Conservation (phyloP, 176 grass and related monocot genomes). For the Cymbopogon citratus region DNA sequence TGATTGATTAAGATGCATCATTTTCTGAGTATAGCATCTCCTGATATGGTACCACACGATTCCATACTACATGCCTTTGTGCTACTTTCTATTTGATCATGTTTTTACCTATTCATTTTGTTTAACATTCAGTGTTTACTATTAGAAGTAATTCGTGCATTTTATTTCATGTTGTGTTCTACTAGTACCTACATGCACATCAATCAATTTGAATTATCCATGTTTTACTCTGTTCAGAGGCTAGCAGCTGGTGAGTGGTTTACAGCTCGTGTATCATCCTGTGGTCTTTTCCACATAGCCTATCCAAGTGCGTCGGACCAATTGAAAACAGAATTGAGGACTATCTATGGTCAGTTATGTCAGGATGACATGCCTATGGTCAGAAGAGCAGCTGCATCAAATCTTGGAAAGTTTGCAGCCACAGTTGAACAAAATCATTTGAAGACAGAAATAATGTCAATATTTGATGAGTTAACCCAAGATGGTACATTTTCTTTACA, state of each 20-base stretch:
- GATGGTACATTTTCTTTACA: constrained; percentile 44
- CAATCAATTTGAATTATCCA: background rate
- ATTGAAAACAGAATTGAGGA: constrained; percentile 72
- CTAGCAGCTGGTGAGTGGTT: constrained; percentile 90
- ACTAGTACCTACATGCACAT: background rate
- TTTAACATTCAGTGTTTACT: background rate
- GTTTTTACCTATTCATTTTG: background rate
- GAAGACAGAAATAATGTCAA: constrained; percentile 84
- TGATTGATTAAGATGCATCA: background rate
- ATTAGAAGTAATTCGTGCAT: background rate
- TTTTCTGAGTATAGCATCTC: background rate
- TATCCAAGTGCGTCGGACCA: constrained; percentile 73
- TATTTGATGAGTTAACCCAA: constrained; percentile 86
- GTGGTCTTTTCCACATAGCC: constrained; percentile 83
- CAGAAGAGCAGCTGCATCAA: constrained; percentile 83
- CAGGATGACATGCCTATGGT: constrained; percentile 99
- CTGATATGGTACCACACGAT: background rate
- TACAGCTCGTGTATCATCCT: constrained; percentile 78
- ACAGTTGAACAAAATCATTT: constrained; percentile 72
- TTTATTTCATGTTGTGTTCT: background rate
- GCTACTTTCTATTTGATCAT: background rate
- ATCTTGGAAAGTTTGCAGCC: constrained; percentile 88
- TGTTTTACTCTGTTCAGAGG: constrained; percentile 47
- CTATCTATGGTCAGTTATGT: constrained; percentile 73
- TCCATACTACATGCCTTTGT: background rate